Conservation (phyloP, 345 rosid species). For the Lepidium sativum region DNA sequence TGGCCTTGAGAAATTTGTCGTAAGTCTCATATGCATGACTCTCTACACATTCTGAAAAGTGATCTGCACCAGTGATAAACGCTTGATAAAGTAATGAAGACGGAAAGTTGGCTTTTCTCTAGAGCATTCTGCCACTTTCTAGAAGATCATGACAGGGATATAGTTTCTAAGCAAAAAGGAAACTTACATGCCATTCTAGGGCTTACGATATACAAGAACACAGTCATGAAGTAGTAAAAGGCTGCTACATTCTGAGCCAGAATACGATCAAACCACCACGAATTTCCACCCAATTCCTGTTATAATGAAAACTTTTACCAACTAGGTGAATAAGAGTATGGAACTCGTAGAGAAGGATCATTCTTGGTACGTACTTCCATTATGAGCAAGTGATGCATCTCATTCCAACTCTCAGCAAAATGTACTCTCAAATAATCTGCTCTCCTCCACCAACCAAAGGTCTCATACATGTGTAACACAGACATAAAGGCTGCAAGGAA, state of each 20-base stretch:
- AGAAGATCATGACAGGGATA: not conserved
- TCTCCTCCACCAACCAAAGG: constrained; percentile 99
- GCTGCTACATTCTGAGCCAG: constrained; percentile 78
- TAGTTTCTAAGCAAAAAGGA: not conserved
- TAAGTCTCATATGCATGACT: constrained; percentile 87
- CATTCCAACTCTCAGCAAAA: constrained; percentile 99
- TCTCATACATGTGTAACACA: constrained; percentile 95
- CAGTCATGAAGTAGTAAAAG: constrained; percentile 84
- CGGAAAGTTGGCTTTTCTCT: not conserved
- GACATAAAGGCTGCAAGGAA: constrained; percentile 74
- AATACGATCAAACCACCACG: constrained; percentile 96
- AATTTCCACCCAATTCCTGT: constrained; percentile 94
- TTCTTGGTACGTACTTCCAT: constrained; percentile 68
- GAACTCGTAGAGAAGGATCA: not conserved
- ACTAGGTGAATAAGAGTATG: not conserved
- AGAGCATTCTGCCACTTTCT: not conserved
- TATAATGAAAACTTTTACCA: constrained; percentile 19
- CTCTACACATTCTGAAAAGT: constrained; percentile 94
- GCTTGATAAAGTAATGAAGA: not conserved
- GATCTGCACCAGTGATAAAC: constrained; percentile 47
- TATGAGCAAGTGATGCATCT: constrained; percentile 98
- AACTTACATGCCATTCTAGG: constrained; percentile 99
- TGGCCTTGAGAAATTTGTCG: constrained; percentile 83
- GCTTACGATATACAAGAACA: constrained; percentile 72
- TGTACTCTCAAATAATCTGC: constrained; percentile 95